Conservation (phyloP, 2,329 filamentous ascomycete genomes). For the Ceratocystis destructans region DNA sequence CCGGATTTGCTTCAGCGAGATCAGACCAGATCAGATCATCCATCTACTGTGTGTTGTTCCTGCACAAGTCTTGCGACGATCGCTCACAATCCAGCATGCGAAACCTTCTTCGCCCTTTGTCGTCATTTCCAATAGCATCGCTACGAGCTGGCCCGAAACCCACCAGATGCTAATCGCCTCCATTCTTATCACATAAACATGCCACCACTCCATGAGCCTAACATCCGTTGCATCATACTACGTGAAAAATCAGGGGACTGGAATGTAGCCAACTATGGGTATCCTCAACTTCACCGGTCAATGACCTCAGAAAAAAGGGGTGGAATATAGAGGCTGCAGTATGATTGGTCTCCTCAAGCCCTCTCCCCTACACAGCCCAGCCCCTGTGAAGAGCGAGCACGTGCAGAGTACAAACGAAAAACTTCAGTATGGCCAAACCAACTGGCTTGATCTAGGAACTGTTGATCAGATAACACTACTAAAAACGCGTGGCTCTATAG, state of each 20-base stretch:
- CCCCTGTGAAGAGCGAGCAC: neutral
- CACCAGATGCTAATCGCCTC: too few relatives aligned
- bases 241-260: neutral
- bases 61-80: neutral
- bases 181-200: too few relatives aligned
- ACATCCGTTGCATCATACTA: too few relatives aligned
- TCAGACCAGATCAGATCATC: neutral
- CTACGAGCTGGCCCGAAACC: too few relatives aligned
- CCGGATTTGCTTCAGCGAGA: too few relatives aligned
- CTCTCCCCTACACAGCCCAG: conserved; percentile 1
- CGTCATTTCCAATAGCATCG: too few relatives aligned
- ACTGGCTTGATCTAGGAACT: conserved; percentile 57
- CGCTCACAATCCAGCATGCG: too few relatives aligned
- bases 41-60: neutral
- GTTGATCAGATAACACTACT: conserved; percentile 89
- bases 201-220: too few relatives aligned
- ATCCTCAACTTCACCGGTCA: conserved; percentile 77
- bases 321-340: conserved; percentile 70
- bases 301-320: conserved; percentile 80
- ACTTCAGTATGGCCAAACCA: neutral
- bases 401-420: conserved; percentile 3
- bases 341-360: neutral
- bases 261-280: conserved; percentile 51
- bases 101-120: too few relatives aligned
- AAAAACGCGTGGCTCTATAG: conserved; percentile 58